phyloP scores from a whole-genome alignment of 768 basidiomycete species.

The Lentinula sp. region DNA sequence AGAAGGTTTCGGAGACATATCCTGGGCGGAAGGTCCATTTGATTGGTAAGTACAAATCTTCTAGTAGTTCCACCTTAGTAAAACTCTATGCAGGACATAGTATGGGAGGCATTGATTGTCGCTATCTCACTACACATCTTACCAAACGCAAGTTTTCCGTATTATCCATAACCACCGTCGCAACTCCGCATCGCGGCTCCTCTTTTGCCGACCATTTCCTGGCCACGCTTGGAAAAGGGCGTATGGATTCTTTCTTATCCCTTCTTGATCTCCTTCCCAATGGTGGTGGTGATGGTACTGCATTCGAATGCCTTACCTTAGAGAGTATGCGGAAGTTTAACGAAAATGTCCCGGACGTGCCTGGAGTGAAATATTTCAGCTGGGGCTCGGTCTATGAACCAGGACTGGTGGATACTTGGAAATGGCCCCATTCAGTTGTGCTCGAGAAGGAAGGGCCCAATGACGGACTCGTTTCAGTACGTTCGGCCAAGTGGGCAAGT shows the following conservation, averaged over 20 bases:
- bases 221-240: slow-evolving; percentile 55
- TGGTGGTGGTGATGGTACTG: slow-evolving; percentile 91
- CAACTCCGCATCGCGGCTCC: slow-evolving; percentile 92
- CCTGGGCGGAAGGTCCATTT: slow-evolving; percentile 84
- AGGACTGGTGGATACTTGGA: slow-evolving; percentile 88
- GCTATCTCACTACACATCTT: slow-evolving; percentile 80
- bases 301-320: slow-evolving; percentile 83
- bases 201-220: slow-evolving; percentile 91
- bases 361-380: slow-evolving; percentile 82
- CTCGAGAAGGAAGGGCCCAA: slow-evolving; percentile 87
- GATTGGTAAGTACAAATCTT: slow-evolving; percentile 47
- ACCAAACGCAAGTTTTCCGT: slow-evolving; percentile 73
- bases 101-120: slow-evolving; percentile 88
- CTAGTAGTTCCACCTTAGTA: slow-evolving; percentile 5
- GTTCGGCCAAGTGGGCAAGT: slow-evolving; percentile 77
- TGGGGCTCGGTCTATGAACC: slow-evolving; percentile 94
- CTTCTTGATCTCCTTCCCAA: slow-evolving; percentile 83
- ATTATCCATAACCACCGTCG: slow-evolving; percentile 87
- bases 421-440: slow-evolving; percentile 78
- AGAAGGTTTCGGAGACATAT: slow-evolving; percentile 72
- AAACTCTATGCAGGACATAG: slow-evolving; percentile 4
- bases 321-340: slow-evolving; percentile 90
- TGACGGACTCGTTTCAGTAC: slow-evolving; percentile 87
- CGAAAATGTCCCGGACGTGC: slow-evolving; percentile 72
- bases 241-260: slow-evolving; percentile 64